Percentiles rank a stretch among this genome's conserved stretches.
Evolutionary conservation across 352 stramenopile species (phyloP).

Genomic region (Globisporangium takayamanum): DNA sequence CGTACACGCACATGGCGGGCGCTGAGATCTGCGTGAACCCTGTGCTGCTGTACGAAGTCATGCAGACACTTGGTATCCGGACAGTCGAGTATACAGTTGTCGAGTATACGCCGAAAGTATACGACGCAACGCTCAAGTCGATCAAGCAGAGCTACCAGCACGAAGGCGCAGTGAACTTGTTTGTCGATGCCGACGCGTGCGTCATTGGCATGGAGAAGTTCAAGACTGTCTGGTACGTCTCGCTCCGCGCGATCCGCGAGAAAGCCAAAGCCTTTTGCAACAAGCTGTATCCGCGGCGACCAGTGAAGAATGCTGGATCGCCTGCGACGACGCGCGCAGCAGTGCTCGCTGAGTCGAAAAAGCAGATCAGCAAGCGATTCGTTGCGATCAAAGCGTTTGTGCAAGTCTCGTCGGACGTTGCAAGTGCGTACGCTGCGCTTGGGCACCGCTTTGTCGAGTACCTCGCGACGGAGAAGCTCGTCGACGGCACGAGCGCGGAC

Average conservation of each 20-base stretch:
- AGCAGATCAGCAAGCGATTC: conserved; percentile 48
- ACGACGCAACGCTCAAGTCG: conserved; percentile 27
- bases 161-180: conserved; percentile 71
- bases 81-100: conserved; percentile 59
- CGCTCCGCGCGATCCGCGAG: conserved; percentile 80
- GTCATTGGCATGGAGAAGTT: conserved; percentile 85
- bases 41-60: conserved; percentile 56
- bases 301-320: conserved; percentile 3
- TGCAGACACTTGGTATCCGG: conserved; percentile 41
- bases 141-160: conserved; percentile 55
- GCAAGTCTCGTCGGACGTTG: conserved; percentile 32
- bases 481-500: conserved; percentile 8
- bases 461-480: conserved; percentile 34
- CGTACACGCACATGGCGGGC: conserved; percentile 21
- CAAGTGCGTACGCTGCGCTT: conserved; percentile 35
- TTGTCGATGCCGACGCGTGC: conserved; percentile 40
- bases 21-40: conserved; percentile 76
- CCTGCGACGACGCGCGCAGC: conserved; percentile 8
- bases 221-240: conserved; percentile 84
- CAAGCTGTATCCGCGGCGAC: conserved; percentile 24
- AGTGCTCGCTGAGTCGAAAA: conserved; percentile 18
- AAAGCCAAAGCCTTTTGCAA: conserved; percentile 66
- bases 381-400: conserved; percentile 43
- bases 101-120: conserved; percentile 25
- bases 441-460: conserved; percentile 64